Base-by-base conservation (phyloP, 768 basidiomycete species). In the Lenzites betulinus region DNA sequence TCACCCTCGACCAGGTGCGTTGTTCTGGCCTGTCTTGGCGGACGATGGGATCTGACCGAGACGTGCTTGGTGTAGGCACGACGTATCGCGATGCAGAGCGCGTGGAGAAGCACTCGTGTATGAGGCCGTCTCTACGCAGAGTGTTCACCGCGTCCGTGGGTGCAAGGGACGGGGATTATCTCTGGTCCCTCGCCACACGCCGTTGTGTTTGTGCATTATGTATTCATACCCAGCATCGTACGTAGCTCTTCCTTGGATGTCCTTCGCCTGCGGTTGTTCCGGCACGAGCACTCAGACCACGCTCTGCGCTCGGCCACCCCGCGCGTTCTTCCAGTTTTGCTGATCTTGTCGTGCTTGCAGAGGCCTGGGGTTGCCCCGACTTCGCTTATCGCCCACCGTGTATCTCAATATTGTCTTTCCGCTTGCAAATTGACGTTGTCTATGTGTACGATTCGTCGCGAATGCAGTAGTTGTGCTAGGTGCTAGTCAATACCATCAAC, bases 1-100 rank as follows among this genome's bases (percentile, higher is more conserved):
- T 99, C 72, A 89, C 92, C 13, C 79, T 97, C 60, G 96, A 98
- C 65, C 96, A 98, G 83, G 94, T 93, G 66, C 26, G 81, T 73
- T 33, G 20, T 46, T 25, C 36, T 58, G 48, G 20, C n/a, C 18
- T 3, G 44, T 23, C 47, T 49, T 3, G 36, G 3, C 2, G 12
- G 13, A 15, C 11, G 47, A 33, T 1, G 28, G 39, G 44, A 7
- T 22, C 26, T 58, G 3, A 53, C 57, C 39, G 28, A 18, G 16
- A 48, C 35, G 13, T 48, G 61, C 54, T n/a, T 22, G 15, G 30
- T 42, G 20, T 60, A 92, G 89, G 92, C 92, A 5, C 83, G 86
- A 64, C 86, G 92, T 47, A 94, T 94, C 64, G 86, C 92, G 18
- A 83, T 94, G 85, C 92, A 93, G 73, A 93, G 92, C 64, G 92